Evolutionary conservation across 495 filamentous ascomycete genomes (phyloP).

Genomic region (Filosporella fistucella): DNA sequence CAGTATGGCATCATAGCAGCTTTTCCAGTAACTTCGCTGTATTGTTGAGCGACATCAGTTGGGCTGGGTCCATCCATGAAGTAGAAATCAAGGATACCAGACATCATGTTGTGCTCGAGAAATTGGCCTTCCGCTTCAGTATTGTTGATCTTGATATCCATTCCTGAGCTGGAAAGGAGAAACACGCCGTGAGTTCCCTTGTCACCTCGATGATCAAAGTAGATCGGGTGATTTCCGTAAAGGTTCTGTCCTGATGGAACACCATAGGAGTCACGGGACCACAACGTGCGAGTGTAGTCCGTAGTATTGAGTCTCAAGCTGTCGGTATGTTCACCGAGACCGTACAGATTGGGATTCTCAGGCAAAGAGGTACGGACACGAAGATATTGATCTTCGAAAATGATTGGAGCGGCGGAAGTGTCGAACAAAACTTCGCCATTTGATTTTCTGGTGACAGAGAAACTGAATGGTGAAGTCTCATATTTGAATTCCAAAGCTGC

Average conservation of each 20-base stretch:
- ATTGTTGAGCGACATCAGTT: constrained; percentile 66
- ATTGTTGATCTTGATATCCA: constrained; percentile 79
- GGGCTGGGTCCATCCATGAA: constrained; percentile 71
- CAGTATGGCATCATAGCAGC: constrained; percentile 82
- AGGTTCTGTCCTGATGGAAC: constrained; percentile 59
- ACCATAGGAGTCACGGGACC: constrained; percentile 69
- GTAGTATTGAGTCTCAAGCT: constrained; percentile 62
- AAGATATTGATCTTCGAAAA: constrained; percentile 78
- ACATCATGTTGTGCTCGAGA: constrained; percentile 77
- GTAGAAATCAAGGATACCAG: constrained; percentile 78
- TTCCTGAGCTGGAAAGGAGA: constrained; percentile 74
- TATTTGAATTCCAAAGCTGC: constrained; percentile 60
- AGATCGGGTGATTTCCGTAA: constrained; percentile 79
- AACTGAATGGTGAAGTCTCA: constrained; percentile 69
- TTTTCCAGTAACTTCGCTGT: constrained; percentile 60
- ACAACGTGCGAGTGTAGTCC: constrained; percentile 73
- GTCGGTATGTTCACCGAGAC: constrained; percentile 77
- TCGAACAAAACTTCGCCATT: constrained; percentile 70
- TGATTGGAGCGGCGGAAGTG: constrained; percentile 56
- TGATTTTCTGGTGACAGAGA: constrained; percentile 52
- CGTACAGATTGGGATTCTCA: constrained; percentile 64
- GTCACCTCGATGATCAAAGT: constrained; percentile 67
- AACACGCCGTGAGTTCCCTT: constrained; percentile 68
- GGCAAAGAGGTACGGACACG: constrained; percentile 65
- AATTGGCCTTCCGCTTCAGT: constrained; percentile 57